Base-by-base conservation (phyloP, 1,284 basidiomycete species). In the Sphagnurus paluster region DNA sequence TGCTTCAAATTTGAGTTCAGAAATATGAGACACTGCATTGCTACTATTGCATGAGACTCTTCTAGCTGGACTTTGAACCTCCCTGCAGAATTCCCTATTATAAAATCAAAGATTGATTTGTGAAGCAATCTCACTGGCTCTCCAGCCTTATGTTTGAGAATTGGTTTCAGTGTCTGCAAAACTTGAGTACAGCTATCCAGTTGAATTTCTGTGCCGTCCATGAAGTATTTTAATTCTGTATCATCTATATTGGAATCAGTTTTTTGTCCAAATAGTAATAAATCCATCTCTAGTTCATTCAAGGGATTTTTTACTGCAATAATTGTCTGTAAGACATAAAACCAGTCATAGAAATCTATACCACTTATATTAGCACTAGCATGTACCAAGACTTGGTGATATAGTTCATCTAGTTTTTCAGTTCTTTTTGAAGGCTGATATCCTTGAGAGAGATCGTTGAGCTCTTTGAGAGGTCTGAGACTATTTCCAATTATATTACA, bases 61-160 rank as follows among this genome's bases (percentile, higher is more conserved):
- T 3, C 5, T 17, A 40, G 7, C 14, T 40, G 11, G 14, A 40
- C 14, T 25, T 17, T 14, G 29, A 40, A 29, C 14, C 26, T 25
- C 10, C 7, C 24, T 16, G 29, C 28, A 26, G 16, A 14, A 11
- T 17, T 5, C 7, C 30, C 6, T n/a, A 20, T 14, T 11, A 40
- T 11, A 24, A 29, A 40, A 20, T 40, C 39, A 30, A 19, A 40
- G 9, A 40, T 4, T 23, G 38, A 39, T 19, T 39, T 39, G 25
- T 39, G 38, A 3, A 39, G 25, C 14, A 39, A 19, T n/a, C 21
- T 10, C 7, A 39, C n/a, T n/a, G 21, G 21, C 20, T 39, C 9
- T 4, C 26, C 26, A 13, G 13, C 25, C 9, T 16, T 16, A 25
- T 28, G n/a, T 10, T 25, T 25, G 13, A 39, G 21, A 14, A 40